Conservation (phyloP, 1,284 basidiomycete species). For the Sporisorium exsertum region DNA sequence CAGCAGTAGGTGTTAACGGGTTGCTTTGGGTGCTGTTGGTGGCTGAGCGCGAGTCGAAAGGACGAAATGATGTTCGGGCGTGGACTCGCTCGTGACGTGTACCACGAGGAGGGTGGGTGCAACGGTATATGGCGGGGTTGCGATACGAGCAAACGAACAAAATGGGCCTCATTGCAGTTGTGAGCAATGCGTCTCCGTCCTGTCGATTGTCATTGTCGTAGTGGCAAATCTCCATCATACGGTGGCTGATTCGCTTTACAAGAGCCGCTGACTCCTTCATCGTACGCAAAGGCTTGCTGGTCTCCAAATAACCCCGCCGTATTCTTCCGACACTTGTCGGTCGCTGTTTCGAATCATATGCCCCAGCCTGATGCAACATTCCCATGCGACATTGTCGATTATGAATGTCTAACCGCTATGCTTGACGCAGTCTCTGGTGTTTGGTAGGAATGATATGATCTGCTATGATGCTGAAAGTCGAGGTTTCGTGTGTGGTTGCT, state of each 20-base stretch:
- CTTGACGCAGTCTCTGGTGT: background rate
- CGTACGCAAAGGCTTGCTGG: background rate
- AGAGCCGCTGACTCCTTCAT: background rate
- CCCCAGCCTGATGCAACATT: background rate
- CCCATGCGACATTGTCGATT: background rate
- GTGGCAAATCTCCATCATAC: background rate
- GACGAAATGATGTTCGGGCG: too few species aligned
- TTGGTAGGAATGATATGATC: constrained; percentile 1
- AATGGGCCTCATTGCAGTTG: background rate
- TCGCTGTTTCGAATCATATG: background rate
- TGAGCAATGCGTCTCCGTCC: background rate
- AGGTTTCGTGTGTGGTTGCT: background rate
- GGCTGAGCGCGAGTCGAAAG: background rate
- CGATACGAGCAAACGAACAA: background rate
- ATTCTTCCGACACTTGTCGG: background rate
- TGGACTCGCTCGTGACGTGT: too few species aligned
- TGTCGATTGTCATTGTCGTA: background rate
- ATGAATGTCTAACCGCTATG: background rate
- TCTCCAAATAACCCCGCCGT: too few species aligned
- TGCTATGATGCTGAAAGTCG: background rate
- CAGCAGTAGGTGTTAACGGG: background rate
- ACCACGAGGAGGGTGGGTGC: too few species aligned
- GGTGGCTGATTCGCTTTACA: background rate
- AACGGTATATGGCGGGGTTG: too few species aligned
- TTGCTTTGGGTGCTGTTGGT: background rate